Evolutionary conservation across 805 yeast species (phyloP).

Genomic region (Zygotorulaspora florentina): DNA sequence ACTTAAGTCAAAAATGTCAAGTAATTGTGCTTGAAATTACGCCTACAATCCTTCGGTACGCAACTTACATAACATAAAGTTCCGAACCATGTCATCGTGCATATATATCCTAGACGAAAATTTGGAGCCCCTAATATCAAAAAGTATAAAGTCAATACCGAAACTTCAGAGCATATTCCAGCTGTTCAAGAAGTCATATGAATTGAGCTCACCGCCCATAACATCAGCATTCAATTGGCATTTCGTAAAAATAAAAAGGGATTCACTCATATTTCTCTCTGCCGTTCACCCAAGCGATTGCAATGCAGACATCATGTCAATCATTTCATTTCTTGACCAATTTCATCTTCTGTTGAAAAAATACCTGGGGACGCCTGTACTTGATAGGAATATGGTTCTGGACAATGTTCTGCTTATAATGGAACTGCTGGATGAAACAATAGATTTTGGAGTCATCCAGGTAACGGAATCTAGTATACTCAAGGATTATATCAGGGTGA

Average conservation of each 20-base stretch:
- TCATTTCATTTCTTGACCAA: conserved; percentile 26
- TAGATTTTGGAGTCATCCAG: conserved; percentile 87
- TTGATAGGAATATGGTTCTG: conserved; percentile 56
- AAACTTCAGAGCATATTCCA: conserved; percentile 18
- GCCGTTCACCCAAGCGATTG: conserved; percentile 16
- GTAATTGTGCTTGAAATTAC: neutral
- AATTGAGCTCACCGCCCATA: conserved; percentile 18
- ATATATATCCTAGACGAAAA: conserved; percentile 30
- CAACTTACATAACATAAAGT: neutral
- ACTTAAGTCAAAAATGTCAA: neutral
- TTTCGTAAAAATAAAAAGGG: conserved; percentile 26
- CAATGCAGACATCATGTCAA: conserved; percentile 19
- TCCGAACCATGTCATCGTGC: conserved; percentile 24
- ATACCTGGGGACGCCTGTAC: conserved; percentile 24
- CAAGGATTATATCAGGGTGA: conserved; percentile 70
- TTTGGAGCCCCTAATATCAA: conserved; percentile 27
- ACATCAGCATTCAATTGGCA: conserved; percentile 14
- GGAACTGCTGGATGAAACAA: conserved; percentile 83
- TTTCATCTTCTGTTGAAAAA: conserved; percentile 25
- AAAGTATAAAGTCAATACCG: conserved; percentile 26
- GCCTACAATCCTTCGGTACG: neutral
- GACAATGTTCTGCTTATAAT: conserved; percentile 73
- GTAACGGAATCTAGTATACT: conserved; percentile 74
- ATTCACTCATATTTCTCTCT: conserved; percentile 24
- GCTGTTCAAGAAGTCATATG: conserved; percentile 20